Evolutionary conservation across 2,329 filamentous ascomycete genomes (phyloP).

Genomic region (Fusarium anguioides): DNA sequence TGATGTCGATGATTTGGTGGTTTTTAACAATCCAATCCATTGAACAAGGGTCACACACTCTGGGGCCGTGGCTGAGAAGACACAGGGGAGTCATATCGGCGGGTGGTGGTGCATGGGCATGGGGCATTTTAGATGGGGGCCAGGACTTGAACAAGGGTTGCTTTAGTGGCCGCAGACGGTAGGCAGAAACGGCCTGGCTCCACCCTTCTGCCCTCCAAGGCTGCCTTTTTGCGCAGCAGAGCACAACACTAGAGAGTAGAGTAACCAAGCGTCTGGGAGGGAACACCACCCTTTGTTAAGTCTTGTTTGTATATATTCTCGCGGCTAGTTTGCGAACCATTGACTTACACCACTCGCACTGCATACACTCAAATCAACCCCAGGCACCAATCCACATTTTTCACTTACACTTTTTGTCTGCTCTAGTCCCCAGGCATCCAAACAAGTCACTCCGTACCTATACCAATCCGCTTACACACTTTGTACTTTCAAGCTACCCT

Average conservation of each 20-base stretch:
- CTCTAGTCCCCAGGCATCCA: conserved; percentile 36
- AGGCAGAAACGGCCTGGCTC: conserved; percentile 44
- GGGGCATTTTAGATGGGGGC: conserved; percentile 11
- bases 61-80: conserved; percentile 32
- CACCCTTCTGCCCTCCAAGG: conserved; percentile 26
- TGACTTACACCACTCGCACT: conserved; percentile 9
- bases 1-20: not conserved
- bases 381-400: conserved; percentile 41
- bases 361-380: conserved; percentile 12
- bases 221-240: conserved; percentile 20
- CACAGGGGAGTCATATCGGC: conserved; percentile 44
- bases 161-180: conserved; percentile 35
- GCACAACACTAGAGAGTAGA: too few species aligned
- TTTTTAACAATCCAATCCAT: too few species aligned
- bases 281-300: conserved; percentile 26
- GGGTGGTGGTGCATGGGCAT: conserved; percentile 16
- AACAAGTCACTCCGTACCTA: conserved; percentile 2
- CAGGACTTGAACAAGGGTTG: conserved; percentile 19
- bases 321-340: conserved; percentile 29
- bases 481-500: conserved; percentile 31
- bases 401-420: conserved; percentile 20
- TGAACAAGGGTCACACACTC: too few species aligned
- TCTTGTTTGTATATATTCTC: conserved; percentile 40
- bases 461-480: conserved; percentile 24
- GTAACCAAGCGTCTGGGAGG: conserved; percentile 37